These are phyloP conservation scores for Salix viminalis DNA, from an alignment of 345 rosid species.

Conservation along the genomic window DNA sequence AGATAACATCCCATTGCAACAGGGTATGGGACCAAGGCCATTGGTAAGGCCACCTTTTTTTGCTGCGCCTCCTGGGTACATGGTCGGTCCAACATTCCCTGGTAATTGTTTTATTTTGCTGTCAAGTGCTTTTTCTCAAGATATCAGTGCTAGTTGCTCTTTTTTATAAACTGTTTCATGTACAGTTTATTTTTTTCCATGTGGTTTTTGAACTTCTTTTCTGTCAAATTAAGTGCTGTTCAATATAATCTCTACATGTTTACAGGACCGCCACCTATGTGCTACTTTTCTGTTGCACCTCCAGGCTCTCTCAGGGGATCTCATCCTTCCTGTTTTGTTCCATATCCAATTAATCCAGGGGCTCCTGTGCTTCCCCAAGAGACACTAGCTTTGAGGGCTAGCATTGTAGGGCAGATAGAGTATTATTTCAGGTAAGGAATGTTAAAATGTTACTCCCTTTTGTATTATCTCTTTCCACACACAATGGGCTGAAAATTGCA, in stretches of 20 bases:
- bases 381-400: constrained; percentile 41
- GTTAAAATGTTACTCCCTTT: not conserved
- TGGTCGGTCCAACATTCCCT: constrained; percentile 67
- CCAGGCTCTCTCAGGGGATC: constrained; percentile 77
- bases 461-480: not conserved
- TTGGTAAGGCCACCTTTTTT: constrained; percentile 54
- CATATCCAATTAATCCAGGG: constrained; percentile 57
- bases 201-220: not conserved
- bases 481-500: constrained; percentile 3
- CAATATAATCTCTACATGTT: not conserved
- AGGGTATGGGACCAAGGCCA: constrained; percentile 61
- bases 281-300: constrained; percentile 58
- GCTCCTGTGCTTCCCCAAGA: constrained; percentile 45
- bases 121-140: constrained; percentile 1
- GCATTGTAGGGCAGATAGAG: constrained; percentile 69
- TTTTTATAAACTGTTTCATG: not conserved
- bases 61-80: constrained; percentile 66
- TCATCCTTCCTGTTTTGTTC: constrained; percentile 52
- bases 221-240: not conserved
- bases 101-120: constrained; percentile 47
- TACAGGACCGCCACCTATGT: constrained; percentile 65
- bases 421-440: constrained; percentile 83
- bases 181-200: not conserved
- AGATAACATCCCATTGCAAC: constrained; percentile 57
- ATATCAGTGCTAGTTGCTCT: not conserved